These are phyloP conservation scores for Claviceps humidiphila DNA, from an alignment of 2,329 filamentous ascomycete species.

Conservation along the genomic window DNA sequence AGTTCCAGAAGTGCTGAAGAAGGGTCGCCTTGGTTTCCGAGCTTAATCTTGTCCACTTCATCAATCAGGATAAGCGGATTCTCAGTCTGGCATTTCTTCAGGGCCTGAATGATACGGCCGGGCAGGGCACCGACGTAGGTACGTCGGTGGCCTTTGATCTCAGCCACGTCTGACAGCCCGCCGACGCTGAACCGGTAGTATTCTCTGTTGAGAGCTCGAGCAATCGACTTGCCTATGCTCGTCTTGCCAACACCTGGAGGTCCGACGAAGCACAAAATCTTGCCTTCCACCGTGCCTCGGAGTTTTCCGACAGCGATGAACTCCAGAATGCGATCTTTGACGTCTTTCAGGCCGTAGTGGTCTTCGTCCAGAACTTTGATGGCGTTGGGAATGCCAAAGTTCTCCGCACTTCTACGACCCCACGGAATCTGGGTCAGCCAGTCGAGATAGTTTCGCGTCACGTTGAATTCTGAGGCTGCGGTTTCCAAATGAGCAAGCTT, in stretches of 20 bases:
- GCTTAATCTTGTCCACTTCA: constrained; percentile 95
- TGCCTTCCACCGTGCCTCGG: constrained; percentile 91
- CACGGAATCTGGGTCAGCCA: constrained; percentile 98
- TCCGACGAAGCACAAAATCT: constrained; percentile 95
- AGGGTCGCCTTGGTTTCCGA: constrained; percentile 91
- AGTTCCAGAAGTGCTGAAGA: constrained; percentile 87
- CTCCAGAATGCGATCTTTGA: constrained; percentile 95
- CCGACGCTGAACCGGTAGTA: constrained; percentile 99
- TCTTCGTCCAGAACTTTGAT: constrained; percentile 87
- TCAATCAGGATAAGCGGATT: constrained; percentile 95
- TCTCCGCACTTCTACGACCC: constrained; percentile 90
- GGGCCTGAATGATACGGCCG: constrained; percentile 89
- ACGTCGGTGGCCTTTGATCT: constrained; percentile 94
- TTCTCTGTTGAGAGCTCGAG: constrained; percentile 81
- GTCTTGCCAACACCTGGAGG: constrained; percentile 97
- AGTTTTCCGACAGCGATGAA: constrained; percentile 98
- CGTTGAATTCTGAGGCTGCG: constrained; percentile 94
- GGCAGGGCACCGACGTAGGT: constrained; percentile 95
- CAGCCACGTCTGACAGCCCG: constrained; percentile 90
- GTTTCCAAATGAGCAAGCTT: constrained; percentile 93
- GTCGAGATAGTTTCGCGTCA: constrained; percentile 94
- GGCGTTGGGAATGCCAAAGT: constrained; percentile 88
- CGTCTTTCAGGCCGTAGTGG: constrained; percentile 91
- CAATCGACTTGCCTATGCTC: constrained; percentile 96
- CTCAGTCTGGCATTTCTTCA: constrained; percentile 98